Evolutionary conservation across 768 basidiomycete species (phyloP).

Genomic region (Leccinum rimulosum): DNA sequence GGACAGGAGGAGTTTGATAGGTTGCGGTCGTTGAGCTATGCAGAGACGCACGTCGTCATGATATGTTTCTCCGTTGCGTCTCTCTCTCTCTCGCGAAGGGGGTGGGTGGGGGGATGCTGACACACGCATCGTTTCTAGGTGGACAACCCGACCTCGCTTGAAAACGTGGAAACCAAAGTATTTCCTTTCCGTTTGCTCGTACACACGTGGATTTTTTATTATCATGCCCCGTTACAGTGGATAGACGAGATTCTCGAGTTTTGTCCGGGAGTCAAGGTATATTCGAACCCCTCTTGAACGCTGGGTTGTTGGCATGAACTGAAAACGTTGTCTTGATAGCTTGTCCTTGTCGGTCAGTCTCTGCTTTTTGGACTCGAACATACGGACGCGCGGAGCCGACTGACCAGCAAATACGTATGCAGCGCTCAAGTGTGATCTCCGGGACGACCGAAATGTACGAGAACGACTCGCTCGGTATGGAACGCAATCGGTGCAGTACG

Average conservation of each 20-base stretch:
- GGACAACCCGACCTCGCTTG: slow-evolving; percentile 92
- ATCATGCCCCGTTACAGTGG: slow-evolving; percentile 56
- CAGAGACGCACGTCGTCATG: slow-evolving; percentile 96
- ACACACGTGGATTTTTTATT: not conserved
- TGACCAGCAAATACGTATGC: slow-evolving; percentile 10
- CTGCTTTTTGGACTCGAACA: not conserved
- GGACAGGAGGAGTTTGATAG: slow-evolving; percentile 97
- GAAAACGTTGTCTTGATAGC: slow-evolving; percentile 38
- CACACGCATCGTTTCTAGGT: slow-evolving; percentile 46
- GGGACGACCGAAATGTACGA: slow-evolving; percentile 73
- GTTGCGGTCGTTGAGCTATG: slow-evolving; percentile 90
- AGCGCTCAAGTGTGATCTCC: slow-evolving; percentile 95
- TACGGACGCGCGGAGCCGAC: not conserved
- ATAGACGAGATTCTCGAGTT: slow-evolving; percentile 89
- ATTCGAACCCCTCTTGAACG: slow-evolving; percentile 1
- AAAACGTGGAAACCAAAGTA: slow-evolving; percentile 94
- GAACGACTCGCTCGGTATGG: slow-evolving; percentile 73
- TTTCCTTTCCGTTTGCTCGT: not conserved
- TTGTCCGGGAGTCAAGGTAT: slow-evolving; percentile 92
- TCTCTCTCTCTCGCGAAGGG: not conserved
- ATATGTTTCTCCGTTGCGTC: slow-evolving; percentile 85
- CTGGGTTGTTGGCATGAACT: slow-evolving; percentile 1
- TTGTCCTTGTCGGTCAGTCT: slow-evolving; percentile 83
- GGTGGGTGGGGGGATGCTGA: not conserved
- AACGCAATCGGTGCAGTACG: slow-evolving; percentile 79